Conservation (phyloP, 805 yeast species). For the Candida railenensis region DNA sequence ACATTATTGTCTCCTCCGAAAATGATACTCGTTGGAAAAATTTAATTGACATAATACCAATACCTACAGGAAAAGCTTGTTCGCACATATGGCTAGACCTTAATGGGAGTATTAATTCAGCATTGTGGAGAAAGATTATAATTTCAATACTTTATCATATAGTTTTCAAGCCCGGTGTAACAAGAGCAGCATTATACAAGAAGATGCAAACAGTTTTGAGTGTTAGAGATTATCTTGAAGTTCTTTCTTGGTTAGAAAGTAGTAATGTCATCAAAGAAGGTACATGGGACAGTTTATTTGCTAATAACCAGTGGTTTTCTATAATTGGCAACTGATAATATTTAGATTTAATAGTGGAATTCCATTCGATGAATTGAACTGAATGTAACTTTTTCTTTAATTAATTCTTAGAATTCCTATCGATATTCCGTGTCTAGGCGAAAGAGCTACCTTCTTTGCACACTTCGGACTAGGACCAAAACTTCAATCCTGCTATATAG, state of each 20-base stretch:
- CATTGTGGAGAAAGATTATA: conserved; percentile 60
- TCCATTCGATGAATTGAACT: background rate
- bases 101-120: conserved; percentile 55
- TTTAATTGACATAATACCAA: conserved; percentile 44
- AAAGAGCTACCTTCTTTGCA: too few species aligned
- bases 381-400: too few species aligned
- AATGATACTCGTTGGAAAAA: conserved; percentile 31
- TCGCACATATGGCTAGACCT: conserved; percentile 72
- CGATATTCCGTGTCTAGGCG: too few species aligned
- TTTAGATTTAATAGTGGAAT: conserved; percentile 1
- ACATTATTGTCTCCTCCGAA: conserved; percentile 39
- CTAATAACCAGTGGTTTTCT: conserved; percentile 46
- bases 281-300: conserved; percentile 41
- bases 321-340: conserved; percentile 26
- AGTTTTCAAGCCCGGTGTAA: conserved; percentile 38
- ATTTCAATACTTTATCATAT: conserved; percentile 40
- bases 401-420: too few species aligned
- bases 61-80: conserved; percentile 63
- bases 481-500: too few species aligned
- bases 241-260: conserved; percentile 39
- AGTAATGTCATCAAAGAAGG: conserved; percentile 31
- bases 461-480: too few species aligned
- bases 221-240: conserved; percentile 24
- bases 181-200: conserved; percentile 17
- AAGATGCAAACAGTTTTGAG: conserved; percentile 31